These are phyloP conservation scores for Clavispora asparagi DNA, from an alignment of 805 yeast genomes.

Conservation along the genomic window DNA sequence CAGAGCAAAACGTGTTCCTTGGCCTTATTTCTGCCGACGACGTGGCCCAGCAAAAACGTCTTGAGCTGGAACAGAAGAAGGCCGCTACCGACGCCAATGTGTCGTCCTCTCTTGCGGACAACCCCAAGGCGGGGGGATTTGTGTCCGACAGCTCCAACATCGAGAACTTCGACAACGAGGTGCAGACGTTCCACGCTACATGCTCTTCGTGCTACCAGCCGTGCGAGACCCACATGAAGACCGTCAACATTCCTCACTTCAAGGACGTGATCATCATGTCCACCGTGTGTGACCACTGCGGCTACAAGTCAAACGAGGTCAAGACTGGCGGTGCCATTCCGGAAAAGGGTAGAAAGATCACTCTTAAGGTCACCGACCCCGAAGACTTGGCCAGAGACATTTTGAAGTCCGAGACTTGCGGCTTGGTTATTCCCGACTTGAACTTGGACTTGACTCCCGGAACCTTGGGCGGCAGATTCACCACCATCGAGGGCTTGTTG, in stretches of 20 bases:
- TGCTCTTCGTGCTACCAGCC: slow-evolving; percentile 84
- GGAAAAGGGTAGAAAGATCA: slow-evolving; percentile 68
- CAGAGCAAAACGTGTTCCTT: slow-evolving; percentile 79
- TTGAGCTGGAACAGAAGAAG: slow-evolving; percentile 45
- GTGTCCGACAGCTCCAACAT: slow-evolving; percentile 70
- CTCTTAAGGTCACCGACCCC: slow-evolving; percentile 74
- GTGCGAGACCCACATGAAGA: slow-evolving; percentile 93
- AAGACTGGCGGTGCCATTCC: slow-evolving; percentile 98
- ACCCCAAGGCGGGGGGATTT: slow-evolving; percentile 51
- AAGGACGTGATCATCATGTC: slow-evolving; percentile 97
- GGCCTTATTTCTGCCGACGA: slow-evolving; percentile 75
- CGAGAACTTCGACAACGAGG: slow-evolving; percentile 83
- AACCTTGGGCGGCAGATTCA: slow-evolving; percentile 95
- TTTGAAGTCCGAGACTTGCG: slow-evolving; percentile 90
- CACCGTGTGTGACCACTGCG: slow-evolving; percentile 87
- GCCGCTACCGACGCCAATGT: slow-evolving; percentile 35
- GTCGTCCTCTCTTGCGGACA: slow-evolving; percentile 19
- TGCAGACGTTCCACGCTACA: slow-evolving; percentile 86
- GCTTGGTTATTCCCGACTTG: slow-evolving; percentile 79
- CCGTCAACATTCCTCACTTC: slow-evolving; percentile 95
- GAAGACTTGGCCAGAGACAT: slow-evolving; percentile 94
- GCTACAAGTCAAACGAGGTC: slow-evolving; percentile 94
- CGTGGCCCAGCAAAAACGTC: slow-evolving; percentile 42
- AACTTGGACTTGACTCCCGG: slow-evolving; percentile 90
- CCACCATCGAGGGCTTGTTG: slow-evolving; percentile 91